Evolutionary conservation across 2,329 filamentous ascomycete species (phyloP).

Genomic region (Xylaria sp.): DNA sequence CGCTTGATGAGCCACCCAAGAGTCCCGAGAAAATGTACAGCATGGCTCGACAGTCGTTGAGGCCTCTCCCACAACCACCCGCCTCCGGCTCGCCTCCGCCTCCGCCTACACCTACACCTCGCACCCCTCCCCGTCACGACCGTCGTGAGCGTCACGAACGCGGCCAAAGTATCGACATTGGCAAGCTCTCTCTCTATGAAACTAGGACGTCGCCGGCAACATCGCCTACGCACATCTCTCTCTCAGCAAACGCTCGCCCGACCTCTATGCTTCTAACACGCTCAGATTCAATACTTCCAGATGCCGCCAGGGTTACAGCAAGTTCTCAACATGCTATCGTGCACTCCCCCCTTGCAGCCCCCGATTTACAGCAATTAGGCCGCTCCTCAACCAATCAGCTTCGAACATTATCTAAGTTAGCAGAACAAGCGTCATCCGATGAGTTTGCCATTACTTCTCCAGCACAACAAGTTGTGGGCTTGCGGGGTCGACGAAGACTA

Average conservation of each 20-base stretch:
- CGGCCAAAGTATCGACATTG: conserved; percentile 72
- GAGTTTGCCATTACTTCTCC: conserved; percentile 83
- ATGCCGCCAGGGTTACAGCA: conserved; percentile 48
- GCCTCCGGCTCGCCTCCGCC: conserved; percentile 53
- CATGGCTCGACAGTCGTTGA: conserved; percentile 78
- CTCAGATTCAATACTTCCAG: conserved; percentile 61
- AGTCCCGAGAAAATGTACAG: conserved; percentile 74
- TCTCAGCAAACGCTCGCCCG: conserved; percentile 55
- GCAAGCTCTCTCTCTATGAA: conserved; percentile 62
- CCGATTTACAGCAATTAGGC: conserved; percentile 83
- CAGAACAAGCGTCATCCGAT: conserved; percentile 77
- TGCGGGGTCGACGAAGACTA: conserved; percentile 84
- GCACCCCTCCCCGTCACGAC: conserved; percentile 53
- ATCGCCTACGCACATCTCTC: conserved; percentile 41
- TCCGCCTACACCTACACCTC: conserved; percentile 44
- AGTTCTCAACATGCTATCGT: conserved; percentile 50
- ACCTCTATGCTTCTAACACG: conserved; percentile 70
- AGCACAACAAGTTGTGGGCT: conserved; percentile 85
- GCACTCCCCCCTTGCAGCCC: conserved; percentile 65
- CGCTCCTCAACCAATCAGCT: conserved; percentile 92
- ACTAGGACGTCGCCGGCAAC: conserved; percentile 55
- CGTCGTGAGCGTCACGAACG: conserved; percentile 64
- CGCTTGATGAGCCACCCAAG: conserved; percentile 55
- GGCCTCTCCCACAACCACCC: conserved; percentile 76
- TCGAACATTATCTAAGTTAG: conserved; percentile 84